Conservation (phyloP, 768 basidiomycete species). For the Rhodotorula taiwanensis region DNA sequence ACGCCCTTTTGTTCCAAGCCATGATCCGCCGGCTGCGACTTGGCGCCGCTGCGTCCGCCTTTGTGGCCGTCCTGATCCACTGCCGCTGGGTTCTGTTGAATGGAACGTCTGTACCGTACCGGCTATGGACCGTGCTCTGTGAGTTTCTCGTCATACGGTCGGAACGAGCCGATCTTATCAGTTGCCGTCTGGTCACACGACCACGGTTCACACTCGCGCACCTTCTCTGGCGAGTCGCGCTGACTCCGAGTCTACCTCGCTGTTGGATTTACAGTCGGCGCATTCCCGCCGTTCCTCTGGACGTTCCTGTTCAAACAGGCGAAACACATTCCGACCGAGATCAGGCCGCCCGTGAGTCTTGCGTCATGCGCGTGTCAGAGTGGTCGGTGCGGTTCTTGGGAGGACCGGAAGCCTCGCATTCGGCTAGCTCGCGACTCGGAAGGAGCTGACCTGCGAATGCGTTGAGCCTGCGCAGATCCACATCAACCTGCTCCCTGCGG, state of each 20-base stretch:
- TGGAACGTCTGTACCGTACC: conserved; percentile 2
- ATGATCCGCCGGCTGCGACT: conserved; percentile 6
- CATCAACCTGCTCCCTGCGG: conserved; percentile 28
- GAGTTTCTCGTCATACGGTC: neutral
- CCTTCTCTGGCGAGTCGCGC: too few relatives aligned
- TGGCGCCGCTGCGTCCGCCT: neutral
- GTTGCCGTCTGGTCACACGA: neutral
- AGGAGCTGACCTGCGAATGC: neutral
- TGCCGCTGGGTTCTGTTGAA: conserved; percentile 28
- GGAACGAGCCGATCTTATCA: neutral
- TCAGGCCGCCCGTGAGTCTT: conserved; percentile 18
- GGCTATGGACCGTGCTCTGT: conserved; percentile 32
- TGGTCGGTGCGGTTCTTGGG: too few relatives aligned
- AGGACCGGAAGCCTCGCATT: too few relatives aligned
- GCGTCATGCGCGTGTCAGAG: neutral
- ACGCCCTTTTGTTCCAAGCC: too few relatives aligned
- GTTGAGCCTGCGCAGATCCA: conserved; percentile 19
- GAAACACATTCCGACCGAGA: conserved; percentile 24
- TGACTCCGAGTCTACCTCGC: too few relatives aligned
- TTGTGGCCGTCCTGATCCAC: conserved; percentile 15
- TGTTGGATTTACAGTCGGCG: conserved; percentile 16
- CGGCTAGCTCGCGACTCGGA: too few relatives aligned
- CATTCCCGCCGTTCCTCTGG: conserved; percentile 24
- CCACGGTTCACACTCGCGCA: too few relatives aligned
- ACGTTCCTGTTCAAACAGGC: conserved; percentile 32